Conservation (phyloP, 495 filamentous ascomycete species). For the Hypomontagnella monticulosa region DNA sequence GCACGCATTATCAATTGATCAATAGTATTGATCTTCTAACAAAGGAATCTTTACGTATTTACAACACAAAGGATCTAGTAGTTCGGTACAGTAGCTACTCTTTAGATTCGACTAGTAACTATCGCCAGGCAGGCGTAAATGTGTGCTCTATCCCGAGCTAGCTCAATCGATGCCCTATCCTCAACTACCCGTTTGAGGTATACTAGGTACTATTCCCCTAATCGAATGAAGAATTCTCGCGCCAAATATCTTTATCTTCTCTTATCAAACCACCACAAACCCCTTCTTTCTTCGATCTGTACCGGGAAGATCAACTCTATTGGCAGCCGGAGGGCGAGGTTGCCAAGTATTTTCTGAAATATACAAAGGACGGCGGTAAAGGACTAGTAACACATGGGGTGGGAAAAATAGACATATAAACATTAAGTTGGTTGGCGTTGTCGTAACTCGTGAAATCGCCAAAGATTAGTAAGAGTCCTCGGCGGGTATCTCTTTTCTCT, state of each 20-base stretch:
- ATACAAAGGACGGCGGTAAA: conserved; percentile 39
- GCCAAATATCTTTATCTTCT: conserved; percentile 18
- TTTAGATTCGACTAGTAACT: conserved; percentile 35
- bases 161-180: conserved; percentile 5
- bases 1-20: too few species aligned
- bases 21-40: too few species aligned
- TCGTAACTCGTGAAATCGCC: conserved; percentile 41
- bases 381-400: conserved; percentile 38
- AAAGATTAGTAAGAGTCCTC: conserved; percentile 23
- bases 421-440: conserved; percentile 45
- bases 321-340: conserved; percentile 43
- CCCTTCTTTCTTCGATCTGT: conserved; percentile 5
- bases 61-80: neutral
- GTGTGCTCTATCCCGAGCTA: conserved; percentile 15
- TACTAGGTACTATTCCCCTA: conserved; percentile 11
- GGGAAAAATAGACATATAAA: conserved; percentile 46
- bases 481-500: conserved; percentile 24
- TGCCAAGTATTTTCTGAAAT: conserved; percentile 40
- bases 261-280: conserved; percentile 10
- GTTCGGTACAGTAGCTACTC: conserved; percentile 17
- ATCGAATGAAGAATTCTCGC: conserved; percentile 15
- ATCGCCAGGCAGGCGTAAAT: conserved; percentile 20
- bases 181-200: conserved; percentile 20
- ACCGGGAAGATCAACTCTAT: conserved; percentile 24
- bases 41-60: too few species aligned